These are phyloP conservation scores for Botrytis sinoallii DNA, from an alignment of 2,329 filamentous ascomycete species.

Conservation along the genomic window DNA sequence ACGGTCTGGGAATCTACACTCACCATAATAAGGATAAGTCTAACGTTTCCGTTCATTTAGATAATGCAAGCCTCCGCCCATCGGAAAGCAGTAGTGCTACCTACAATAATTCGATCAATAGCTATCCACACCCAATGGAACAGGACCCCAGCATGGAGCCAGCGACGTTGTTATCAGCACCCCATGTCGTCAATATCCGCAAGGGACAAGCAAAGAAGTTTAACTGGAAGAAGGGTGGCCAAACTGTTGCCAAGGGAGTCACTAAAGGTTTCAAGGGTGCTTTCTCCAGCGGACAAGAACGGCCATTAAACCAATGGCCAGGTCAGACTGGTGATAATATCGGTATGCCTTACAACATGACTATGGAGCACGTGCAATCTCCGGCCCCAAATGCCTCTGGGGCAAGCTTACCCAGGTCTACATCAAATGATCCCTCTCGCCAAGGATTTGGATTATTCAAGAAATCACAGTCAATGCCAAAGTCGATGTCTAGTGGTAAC, in stretches of 20 bases:
- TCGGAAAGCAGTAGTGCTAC: conserved; percentile 40
- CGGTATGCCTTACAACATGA: conserved; percentile 69
- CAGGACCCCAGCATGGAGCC: conserved; percentile 37
- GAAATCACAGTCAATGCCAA: conserved; percentile 44
- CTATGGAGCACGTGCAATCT: conserved; percentile 53
- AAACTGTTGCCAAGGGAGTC: conserved; percentile 90
- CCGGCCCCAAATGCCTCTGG: conserved; percentile 25
- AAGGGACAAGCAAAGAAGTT: conserved; percentile 92
- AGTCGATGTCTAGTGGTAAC: conserved; percentile 47
- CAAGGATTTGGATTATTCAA: conserved; percentile 65
- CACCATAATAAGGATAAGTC: conserved; percentile 50
- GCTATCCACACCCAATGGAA: conserved; percentile 38
- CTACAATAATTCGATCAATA: conserved; percentile 29
- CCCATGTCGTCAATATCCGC: conserved; percentile 92
- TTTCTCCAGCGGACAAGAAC: conserved; percentile 59
- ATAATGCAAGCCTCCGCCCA: conserved; percentile 41
- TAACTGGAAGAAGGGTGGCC: conserved; percentile 97
- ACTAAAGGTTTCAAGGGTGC: conserved; percentile 92
- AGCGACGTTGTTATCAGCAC: conserved; percentile 46
- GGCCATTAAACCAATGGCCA: conserved; percentile 47
- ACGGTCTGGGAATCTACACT: conserved; percentile 61
- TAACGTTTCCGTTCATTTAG: conserved; percentile 34
- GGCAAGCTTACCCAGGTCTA: conserved; percentile 31
- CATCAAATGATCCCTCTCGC: conserved; percentile 32
- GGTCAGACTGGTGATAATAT: conserved; percentile 60